Conservation (phyloP, 345 rosid genomes). For the Luvunga scandens region DNA sequence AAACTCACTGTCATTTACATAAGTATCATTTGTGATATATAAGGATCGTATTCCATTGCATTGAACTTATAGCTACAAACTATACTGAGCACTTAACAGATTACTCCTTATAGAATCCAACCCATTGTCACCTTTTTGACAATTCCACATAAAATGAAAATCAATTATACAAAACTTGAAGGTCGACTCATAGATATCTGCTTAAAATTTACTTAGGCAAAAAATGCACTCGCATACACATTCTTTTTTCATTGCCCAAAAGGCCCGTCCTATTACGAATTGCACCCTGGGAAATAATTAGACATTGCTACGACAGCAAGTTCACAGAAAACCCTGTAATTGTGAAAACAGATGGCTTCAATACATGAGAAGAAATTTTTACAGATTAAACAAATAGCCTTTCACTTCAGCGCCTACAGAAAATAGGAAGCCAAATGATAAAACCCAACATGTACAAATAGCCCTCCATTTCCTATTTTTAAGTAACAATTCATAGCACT, state of each 20-base stretch:
- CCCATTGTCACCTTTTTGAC: background rate
- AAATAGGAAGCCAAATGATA: background rate
- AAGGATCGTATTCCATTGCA: background rate
- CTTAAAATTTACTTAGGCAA: background rate
- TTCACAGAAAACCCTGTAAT: background rate
- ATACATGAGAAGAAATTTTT: background rate
- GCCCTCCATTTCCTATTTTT: background rate
- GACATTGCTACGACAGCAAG: background rate
- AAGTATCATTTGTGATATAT: background rate
- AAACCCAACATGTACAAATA: background rate
- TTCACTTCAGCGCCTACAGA: background rate
- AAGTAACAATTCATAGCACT: background rate
- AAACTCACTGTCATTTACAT: slow-evolving; percentile 54
- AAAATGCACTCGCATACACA: background rate
- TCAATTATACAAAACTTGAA: background rate
- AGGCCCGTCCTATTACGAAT: background rate
- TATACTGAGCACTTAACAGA: background rate
- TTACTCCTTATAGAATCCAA: background rate
- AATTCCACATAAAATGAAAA: background rate
- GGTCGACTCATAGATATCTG: background rate
- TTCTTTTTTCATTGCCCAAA: background rate
- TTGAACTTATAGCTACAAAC: slow-evolving; percentile 4
- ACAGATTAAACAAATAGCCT: background rate
- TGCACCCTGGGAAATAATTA: background rate
- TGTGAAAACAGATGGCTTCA: background rate